A percentile compares a stretch with the other conserved stretches of the same genome.
Evolutionary conservation across 2,329 filamentous ascomycete genomes (phyloP).

Genomic region (Tympanopsis confertula): DNA sequence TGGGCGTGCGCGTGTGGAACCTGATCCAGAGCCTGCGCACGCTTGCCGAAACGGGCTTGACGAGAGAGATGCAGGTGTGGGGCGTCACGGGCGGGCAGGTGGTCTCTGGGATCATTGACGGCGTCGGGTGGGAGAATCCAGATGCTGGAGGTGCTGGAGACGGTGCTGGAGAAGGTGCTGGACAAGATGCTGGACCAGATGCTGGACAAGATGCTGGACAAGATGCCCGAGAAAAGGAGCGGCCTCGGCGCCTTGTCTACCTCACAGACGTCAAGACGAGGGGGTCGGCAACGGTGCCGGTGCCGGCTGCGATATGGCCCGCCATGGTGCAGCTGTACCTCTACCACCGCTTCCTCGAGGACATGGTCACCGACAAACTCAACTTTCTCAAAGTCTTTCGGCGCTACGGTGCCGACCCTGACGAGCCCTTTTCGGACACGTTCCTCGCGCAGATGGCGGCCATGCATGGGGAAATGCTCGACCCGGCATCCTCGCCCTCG

Average conservation of each 20-base stretch:
- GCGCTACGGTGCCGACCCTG: slow-evolving; percentile 58
- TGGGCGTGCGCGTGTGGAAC: slow-evolving; percentile 81
- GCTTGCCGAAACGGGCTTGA: slow-evolving; percentile 57
- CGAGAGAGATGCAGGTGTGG: slow-evolving; percentile 74
- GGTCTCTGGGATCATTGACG: slow-evolving; percentile 82
- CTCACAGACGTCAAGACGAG: slow-evolving; percentile 85
- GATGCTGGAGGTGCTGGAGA: slow-evolving; percentile 58
- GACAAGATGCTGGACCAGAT: slow-evolving; percentile 44
- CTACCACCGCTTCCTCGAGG: slow-evolving; percentile 74
- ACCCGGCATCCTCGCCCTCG: slow-evolving; percentile 9
- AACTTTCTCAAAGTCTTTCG: slow-evolving; percentile 57
- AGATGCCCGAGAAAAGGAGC: slow-evolving; percentile 10
- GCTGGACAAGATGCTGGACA: slow-evolving; percentile 49
- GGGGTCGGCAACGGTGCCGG: slow-evolving; percentile 48
- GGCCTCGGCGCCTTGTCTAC: slow-evolving; percentile 39
- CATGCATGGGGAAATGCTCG: slow-evolving; percentile 55
- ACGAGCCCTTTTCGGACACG: slow-evolving; percentile 60
- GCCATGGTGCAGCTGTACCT: slow-evolving; percentile 80
- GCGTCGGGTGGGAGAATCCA: slow-evolving; percentile 67
- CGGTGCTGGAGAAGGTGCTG: slow-evolving; percentile 17
- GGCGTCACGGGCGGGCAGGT: slow-evolving; percentile 71
- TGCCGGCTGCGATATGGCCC: slow-evolving; percentile 53
- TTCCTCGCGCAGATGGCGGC: slow-evolving; percentile 67
- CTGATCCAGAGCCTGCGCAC: slow-evolving; percentile 74
- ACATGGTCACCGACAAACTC: slow-evolving; percentile 60